A percentile compares a stretch with the other conserved stretches of the same genome.
Conservation (phyloP, 257 asterid genomes). For the Jasminum sambac region DNA sequence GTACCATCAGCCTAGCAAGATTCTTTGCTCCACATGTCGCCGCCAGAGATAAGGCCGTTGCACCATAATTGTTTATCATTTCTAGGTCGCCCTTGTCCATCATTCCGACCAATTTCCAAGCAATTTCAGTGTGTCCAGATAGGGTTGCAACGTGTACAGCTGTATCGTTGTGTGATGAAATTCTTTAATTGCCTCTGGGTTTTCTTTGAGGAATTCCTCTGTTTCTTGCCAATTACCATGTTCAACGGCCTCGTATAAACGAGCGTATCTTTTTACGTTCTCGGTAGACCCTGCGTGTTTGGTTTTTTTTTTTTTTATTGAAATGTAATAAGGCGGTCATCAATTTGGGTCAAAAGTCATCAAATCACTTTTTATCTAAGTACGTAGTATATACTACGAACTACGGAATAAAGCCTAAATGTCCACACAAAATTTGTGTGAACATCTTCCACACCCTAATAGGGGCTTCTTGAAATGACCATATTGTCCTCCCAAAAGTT, state of each 20-base stretch:
- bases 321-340: too few species aligned
- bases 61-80: constrained; percentile 34
- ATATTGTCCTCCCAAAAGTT: too few species aligned
- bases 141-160: constrained; percentile 45
- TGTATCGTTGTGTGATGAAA: constrained; percentile 40
- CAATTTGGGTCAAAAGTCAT: background rate
- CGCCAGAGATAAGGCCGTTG: constrained; percentile 39
- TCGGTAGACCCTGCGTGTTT: constrained; percentile 29
- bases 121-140: constrained; percentile 34
- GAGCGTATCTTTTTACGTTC: constrained; percentile 22
- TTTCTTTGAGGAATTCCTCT: background rate
- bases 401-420: too few species aligned
- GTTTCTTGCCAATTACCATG: constrained; percentile 18
- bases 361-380: too few species aligned
- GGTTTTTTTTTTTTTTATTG: too few species aligned
- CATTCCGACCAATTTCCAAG: constrained; percentile 22
- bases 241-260: constrained; percentile 31
- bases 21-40: constrained; percentile 34
- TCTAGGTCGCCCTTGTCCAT: constrained; percentile 34
- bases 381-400: too few species aligned
- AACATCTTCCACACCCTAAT: too few species aligned
- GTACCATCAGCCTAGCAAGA: constrained; percentile 34
- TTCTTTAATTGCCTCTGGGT: constrained; percentile 25
- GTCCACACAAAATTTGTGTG: too few species aligned
- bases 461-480: too few species aligned